Base-by-base conservation (phyloP, 768 basidiomycete species). In the Neoboletus brunneissimus region DNA sequence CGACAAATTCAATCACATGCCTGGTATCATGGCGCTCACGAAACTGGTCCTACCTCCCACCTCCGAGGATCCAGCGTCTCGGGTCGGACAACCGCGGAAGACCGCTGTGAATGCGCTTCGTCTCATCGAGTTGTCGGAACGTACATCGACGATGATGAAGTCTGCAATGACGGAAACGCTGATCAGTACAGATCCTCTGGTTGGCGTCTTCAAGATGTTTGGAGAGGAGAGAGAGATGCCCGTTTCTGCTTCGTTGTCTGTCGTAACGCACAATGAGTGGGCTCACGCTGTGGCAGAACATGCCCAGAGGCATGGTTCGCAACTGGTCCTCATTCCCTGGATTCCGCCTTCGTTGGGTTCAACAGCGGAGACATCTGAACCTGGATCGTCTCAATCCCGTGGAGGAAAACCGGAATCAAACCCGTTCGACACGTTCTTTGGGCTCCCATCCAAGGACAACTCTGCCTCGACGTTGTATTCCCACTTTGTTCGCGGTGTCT, bases 301-400 rank as follows among this genome's bases (percentile, higher is more conserved):
- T 58, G 87, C 81, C 0, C 64, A 72, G 18, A 79, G 82, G 34
- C 73, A 77, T 7, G 77, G 70, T 3, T 82, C 88, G 0, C 84
- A 98, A 54, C 77, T 97, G 74, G 77, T 96, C 40, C 76, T 98
- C 55, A 63, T 98, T 4, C 92, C 94, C 0, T 99, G 97, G 97
- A 79, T 67, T 29, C 62, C 82, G 1, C 76, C 81, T 41, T 79
- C 78, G 6, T 58, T 68, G 12, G 64, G 66, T 2, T 69, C 72
- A 3, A 53, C 65, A 1, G 54, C 57, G 2, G 70, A 72, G 13
- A 64, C 64, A 10, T 70, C 71, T n/a, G 73, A 73, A n/a, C 15
- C 18, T 16, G 58, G 47, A 41, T 34, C 37, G 59, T 60, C 40
- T 58, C 60, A 10, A 53, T 60, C 32, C 56, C 64, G 35, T 9